Evolutionary conservation across 2,329 filamentous ascomycete genomes (phyloP).

Genomic region (Elsinoe perseae): DNA sequence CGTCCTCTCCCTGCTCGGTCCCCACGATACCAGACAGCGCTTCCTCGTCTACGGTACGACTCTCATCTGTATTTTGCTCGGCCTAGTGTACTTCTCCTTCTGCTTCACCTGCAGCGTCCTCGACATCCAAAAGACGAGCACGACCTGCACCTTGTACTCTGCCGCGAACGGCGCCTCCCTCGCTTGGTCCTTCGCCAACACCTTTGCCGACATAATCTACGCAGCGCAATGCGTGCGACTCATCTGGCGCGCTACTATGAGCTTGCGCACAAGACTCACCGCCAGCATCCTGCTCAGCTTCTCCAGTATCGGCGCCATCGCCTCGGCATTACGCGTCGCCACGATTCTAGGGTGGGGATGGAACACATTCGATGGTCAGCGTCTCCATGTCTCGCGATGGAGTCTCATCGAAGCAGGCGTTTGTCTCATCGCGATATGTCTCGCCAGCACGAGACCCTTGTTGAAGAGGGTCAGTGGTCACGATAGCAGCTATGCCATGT

Average conservation of each 20-base stretch:
- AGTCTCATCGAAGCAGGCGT: constrained; percentile 2
- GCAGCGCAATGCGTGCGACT: background rate
- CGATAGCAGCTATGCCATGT: background rate
- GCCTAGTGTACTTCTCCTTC: background rate
- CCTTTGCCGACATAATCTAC: constrained; percentile 7
- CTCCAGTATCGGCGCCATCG: constrained; percentile 9
- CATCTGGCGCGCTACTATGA: constrained; percentile 8
- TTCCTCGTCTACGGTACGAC: background rate
- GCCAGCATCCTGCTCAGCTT: constrained; percentile 8
- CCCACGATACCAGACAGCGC: background rate
- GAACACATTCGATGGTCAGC: background rate
- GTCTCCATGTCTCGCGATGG: background rate
- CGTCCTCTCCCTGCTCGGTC: constrained; percentile 9
- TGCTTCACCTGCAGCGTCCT: constrained; percentile 8
- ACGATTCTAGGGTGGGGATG: constrained; percentile 9
- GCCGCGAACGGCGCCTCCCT: background rate
- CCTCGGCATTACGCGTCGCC: background rate
- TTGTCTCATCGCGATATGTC: constrained; percentile 3
- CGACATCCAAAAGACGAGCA: background rate
- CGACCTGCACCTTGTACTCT: background rate
- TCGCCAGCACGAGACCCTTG: background rate
- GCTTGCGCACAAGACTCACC: background rate
- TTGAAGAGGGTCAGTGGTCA: background rate
- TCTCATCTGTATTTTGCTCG: background rate
- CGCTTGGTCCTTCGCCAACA: constrained; percentile 9